These are phyloP conservation scores for Leptoxyphium fumago DNA, from an alignment of 2,329 filamentous ascomycete genomes.

Conservation along the genomic window DNA sequence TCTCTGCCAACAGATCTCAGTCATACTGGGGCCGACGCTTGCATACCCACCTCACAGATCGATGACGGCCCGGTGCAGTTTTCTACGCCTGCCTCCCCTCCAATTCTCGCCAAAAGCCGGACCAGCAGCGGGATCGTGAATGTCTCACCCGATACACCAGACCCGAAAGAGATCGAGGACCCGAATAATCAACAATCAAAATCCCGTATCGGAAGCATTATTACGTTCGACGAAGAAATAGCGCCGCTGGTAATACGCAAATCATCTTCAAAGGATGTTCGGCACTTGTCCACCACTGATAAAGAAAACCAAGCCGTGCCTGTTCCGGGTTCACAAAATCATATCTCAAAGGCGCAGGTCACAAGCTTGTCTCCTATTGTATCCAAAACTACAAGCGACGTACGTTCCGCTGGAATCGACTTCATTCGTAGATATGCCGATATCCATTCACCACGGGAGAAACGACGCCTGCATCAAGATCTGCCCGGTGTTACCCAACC, in stretches of 20 bases:
- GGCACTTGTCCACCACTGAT: slow-evolving; percentile 7
- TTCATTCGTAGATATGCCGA: slow-evolving; percentile 13
- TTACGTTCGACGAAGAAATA: slow-evolving; percentile 21
- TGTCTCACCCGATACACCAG: slow-evolving; percentile 13
- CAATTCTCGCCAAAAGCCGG: slow-evolving; percentile 21
- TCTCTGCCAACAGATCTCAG: slow-evolving; percentile 19
- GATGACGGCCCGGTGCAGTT: slow-evolving; percentile 25
- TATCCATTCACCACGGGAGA: slow-evolving; percentile 28
- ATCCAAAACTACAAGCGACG: slow-evolving; percentile 9
- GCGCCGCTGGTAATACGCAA: slow-evolving; percentile 20
- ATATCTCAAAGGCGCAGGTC: neutral
- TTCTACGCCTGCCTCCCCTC: slow-evolving; percentile 20
- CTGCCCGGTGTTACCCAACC: slow-evolving; percentile 21
- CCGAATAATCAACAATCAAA: slow-evolving; percentile 1
- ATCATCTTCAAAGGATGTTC: slow-evolving; percentile 10
- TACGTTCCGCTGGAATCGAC: slow-evolving; percentile 10
- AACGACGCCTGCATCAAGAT: slow-evolving; percentile 34
- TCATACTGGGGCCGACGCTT: slow-evolving; percentile 16
- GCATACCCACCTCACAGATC: slow-evolving; percentile 18
- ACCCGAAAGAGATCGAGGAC: slow-evolving; percentile 6
- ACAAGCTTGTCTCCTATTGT: no score
- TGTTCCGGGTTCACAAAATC: slow-evolving; percentile 11
- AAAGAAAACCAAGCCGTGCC: slow-evolving; percentile 1
- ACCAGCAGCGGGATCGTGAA: slow-evolving; percentile 16
- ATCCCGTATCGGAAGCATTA: neutral